Conservation (phyloP, 1,139 yeast genomes). For the Protomyces inouyei region DNA sequence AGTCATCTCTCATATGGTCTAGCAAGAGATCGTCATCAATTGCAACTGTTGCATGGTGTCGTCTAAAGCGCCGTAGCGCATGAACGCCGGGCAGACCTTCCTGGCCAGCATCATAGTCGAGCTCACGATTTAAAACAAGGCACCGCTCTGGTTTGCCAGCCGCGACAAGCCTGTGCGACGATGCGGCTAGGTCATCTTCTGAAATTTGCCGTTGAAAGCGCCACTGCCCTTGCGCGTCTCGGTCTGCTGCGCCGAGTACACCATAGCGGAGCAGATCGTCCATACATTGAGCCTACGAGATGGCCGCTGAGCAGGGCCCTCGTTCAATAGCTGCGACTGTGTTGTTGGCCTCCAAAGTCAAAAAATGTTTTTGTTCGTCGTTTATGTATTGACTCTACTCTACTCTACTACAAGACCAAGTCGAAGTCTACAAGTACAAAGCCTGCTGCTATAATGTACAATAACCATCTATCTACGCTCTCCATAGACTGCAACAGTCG, state of each 20-base stretch:
- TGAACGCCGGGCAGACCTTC: conserved; percentile 5
- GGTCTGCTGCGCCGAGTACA: not conserved
- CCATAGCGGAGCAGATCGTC: not conserved
- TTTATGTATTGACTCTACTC: not conserved
- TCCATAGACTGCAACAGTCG: conserved; percentile 48
- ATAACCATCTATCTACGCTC: not conserved
- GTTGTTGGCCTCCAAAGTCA: not conserved
- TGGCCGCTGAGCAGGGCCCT: too few relatives aligned
- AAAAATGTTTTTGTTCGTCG: not conserved
- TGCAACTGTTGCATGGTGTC: not conserved
- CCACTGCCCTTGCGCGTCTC: not conserved
- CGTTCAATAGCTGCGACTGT: not conserved
- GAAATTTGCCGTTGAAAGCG: not conserved
- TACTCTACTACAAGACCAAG: not conserved
- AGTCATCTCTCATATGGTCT: conserved; percentile 1
- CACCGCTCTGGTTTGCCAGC: not conserved
- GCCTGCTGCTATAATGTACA: not conserved
- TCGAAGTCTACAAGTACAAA: not conserved
- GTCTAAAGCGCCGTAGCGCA: conserved; percentile 1
- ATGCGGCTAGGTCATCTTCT: not conserved
- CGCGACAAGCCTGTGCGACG: not conserved
- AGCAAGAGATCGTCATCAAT: conserved; percentile 4
- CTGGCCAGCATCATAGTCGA: too few relatives aligned
- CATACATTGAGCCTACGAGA: not conserved
- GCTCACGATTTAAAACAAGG: not conserved